Evolutionary conservation across 495 filamentous ascomycete species (phyloP), one percentile per base, ranked within the genome.

Genomic region (Hypoxylon fuscum): DNA sequence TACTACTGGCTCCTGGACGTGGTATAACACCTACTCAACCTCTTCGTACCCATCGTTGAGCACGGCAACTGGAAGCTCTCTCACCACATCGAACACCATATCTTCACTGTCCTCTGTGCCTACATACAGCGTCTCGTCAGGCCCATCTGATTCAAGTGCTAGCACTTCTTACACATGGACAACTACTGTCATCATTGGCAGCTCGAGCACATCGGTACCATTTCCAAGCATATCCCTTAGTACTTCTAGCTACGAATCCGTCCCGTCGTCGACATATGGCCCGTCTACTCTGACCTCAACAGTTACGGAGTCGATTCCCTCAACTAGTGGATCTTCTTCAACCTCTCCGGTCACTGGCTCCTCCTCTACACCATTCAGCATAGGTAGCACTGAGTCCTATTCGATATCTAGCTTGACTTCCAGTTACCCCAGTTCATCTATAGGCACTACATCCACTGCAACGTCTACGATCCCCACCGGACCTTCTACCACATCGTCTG

Each of bases 321-420:
- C 54, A 5, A 51, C 60, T 3, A 51, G 37, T 21, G 65, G 47
- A n/a, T 51, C 54, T 9, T 66, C 62, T 2, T 54, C 41, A 1
- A 58, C 61, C 21, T 64, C 59, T 14, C 59, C 66, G n/a, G 66
- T 21, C 27, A 71, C 59, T 14, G 47, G 41, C 14, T 48, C 65
- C 55, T 47, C 45, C 6, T 54, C 57, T 38, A 20, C 35, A 11
- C 6, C 35, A n/a, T 55, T 34, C 3, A 49, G 54, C n/a, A 17
- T 12, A 9, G 31, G 20, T n/a, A 53, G 50, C 10, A 51, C 42
- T 23, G 37, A 12, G 15, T 40, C 37, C 14, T 40, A 20, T 15
- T 40, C 37, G 10, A 43, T 44, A 34, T 51, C 44, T 25, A 51
- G 11, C 22, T 29, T n/a, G 1, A 53, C 40, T 0, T 45, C 5